These are phyloP conservation scores for Cordyceps fumosorosea DNA, from an alignment of 2,329 filamentous ascomycete species.

Conservation along the genomic window DNA sequence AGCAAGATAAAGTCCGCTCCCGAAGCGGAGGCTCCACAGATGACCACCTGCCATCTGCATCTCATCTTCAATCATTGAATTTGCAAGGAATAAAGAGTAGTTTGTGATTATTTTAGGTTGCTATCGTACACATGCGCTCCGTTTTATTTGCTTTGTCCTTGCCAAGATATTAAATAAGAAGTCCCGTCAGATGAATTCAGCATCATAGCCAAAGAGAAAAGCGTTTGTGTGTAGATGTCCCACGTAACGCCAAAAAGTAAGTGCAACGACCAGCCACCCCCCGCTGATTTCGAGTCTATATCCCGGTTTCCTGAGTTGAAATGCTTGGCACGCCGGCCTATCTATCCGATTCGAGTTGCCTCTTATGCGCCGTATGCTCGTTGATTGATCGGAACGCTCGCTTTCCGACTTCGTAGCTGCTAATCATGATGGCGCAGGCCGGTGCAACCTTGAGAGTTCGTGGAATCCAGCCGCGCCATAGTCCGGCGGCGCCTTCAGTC, in stretches of 20 bases:
- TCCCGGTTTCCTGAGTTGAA: neutral
- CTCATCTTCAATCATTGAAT: neutral
- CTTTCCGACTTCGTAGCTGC: conserved; percentile 94
- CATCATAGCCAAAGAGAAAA: conserved; percentile 1
- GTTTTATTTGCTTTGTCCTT: neutral
- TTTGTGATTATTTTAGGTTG: neutral
- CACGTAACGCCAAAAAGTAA: conserved; percentile 5
- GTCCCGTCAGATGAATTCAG: neutral
- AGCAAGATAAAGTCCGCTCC: neutral
- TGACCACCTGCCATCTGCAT: neutral
- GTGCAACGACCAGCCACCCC: neutral
- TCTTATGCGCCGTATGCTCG: conserved; percentile 28
- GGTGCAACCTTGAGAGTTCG: conserved; percentile 91
- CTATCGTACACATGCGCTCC: conserved; percentile 7
- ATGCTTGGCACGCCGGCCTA: neutral
- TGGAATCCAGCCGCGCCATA: conserved; percentile 90
- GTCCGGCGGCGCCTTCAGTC: conserved; percentile 70
- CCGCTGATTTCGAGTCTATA: neutral
- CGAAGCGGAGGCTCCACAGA: neutral
- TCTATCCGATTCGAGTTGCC: neutral
- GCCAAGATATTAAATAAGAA: neutral
- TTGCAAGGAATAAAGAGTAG: neutral
- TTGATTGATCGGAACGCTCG: conserved; percentile 75
- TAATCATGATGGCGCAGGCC: conserved; percentile 98
- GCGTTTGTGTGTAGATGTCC: neutral